A percentile compares a stretch with the other conserved stretches of the same genome.
These are phyloP conservation scores for Penicillium oxalicum DNA, from an alignment of 2,329 filamentous ascomycete genomes.

Conservation along the genomic window DNA sequence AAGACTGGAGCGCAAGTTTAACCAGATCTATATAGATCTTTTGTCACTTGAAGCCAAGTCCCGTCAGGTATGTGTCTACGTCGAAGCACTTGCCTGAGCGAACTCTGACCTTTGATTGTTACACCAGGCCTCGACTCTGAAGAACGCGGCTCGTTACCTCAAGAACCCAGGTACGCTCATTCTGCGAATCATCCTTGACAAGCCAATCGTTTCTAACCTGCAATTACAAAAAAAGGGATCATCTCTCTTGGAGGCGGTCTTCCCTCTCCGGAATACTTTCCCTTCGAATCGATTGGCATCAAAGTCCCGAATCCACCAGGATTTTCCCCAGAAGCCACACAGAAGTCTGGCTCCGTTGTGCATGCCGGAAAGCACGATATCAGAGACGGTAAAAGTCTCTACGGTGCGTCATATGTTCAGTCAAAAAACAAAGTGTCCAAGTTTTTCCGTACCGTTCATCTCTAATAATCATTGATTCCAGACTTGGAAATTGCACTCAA, in stretches of 20 bases:
- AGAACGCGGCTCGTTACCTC: slow-evolving; percentile 72
- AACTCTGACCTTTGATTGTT: background rate
- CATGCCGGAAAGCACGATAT: slow-evolving; percentile 80
- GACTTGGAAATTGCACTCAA: slow-evolving; percentile 88
- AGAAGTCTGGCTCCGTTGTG: slow-evolving; percentile 54
- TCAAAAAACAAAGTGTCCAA: too few species aligned
- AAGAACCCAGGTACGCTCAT: slow-evolving; percentile 57
- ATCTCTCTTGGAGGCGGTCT: slow-evolving; percentile 91
- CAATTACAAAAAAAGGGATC: slow-evolving; percentile 43
- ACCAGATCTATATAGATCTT: slow-evolving; percentile 35
- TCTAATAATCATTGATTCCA: slow-evolving; percentile 13
- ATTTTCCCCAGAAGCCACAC: slow-evolving; percentile 65
- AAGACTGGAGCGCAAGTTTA: background rate
- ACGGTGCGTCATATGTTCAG: slow-evolving; percentile 27
- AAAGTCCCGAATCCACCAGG: slow-evolving; percentile 63
- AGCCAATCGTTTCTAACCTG: background rate
- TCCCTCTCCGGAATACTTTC: slow-evolving; percentile 85
- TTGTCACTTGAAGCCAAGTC: slow-evolving; percentile 58
- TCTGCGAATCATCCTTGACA: background rate
- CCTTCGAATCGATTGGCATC: slow-evolving; percentile 71
- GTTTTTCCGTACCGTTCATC: too few species aligned
- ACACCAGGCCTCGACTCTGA: slow-evolving; percentile 62
- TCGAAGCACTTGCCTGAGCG: background rate
- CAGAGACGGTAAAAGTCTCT: slow-evolving; percentile 54
- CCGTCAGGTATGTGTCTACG: slow-evolving; percentile 31